A percentile compares a stretch with the other conserved stretches of the same genome.
phyloP scores from a whole-genome alignment of 768 basidiomycete species.

The Mycena polygramma region DNA sequence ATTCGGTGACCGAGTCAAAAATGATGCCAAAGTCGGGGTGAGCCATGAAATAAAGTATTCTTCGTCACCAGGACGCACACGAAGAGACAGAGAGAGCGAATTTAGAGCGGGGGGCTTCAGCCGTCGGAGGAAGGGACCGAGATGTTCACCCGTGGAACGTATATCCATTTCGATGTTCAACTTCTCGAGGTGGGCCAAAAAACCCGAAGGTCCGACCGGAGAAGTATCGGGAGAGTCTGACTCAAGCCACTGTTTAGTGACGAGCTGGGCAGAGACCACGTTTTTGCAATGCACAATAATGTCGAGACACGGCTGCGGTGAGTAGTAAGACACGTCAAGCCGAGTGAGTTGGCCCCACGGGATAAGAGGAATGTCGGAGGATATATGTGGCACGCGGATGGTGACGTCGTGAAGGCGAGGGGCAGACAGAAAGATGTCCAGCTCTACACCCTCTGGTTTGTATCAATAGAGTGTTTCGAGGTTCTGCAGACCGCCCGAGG shows the following conservation, averaged over 20 bases:
- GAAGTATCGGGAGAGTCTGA: background rate
- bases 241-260: constrained; percentile 23
- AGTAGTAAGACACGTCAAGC: background rate
- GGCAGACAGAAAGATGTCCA: constrained; percentile 1
- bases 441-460: background rate
- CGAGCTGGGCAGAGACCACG: constrained; percentile 10
- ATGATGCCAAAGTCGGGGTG: background rate
- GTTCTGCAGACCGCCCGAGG: background rate
- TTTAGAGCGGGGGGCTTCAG: constrained; percentile 7
- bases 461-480: background rate
- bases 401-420: constrained; percentile 13
- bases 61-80: background rate
- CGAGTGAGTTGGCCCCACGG: constrained; percentile 24
- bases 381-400: background rate
- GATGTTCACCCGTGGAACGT: constrained; percentile 1
- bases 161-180: background rate
- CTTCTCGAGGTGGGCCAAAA: constrained; percentile 1
- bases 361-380: background rate
- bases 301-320: constrained; percentile 24
- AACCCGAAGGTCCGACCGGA: background rate
- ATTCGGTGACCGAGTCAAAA: background rate
- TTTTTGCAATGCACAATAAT: constrained; percentile 8
- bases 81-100: constrained; percentile 2
- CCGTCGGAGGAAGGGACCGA: constrained; percentile 19
- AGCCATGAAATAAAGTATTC: no score